A percentile compares a stretch with the other conserved stretches of the same genome.
Conservation (phyloP, 345 rosid genomes). For the Murraya paniculata region DNA sequence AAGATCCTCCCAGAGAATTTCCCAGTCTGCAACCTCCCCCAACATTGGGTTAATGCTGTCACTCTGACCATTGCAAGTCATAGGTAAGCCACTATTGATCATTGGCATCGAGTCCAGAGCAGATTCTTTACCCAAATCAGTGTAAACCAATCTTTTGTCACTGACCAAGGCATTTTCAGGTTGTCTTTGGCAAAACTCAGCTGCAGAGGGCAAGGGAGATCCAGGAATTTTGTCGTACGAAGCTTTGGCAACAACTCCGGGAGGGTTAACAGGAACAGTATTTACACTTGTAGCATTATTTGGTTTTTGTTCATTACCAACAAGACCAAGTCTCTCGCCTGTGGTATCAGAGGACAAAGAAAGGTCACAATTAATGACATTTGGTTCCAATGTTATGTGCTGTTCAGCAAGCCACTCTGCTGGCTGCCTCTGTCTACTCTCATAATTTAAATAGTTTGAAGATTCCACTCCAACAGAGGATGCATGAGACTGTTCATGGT, state of each 20-base stretch:
- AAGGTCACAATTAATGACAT: constrained; percentile 24
- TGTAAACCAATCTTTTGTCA: constrained; percentile 23
- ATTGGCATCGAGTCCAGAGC: constrained; percentile 29
- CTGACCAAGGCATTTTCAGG: constrained; percentile 23
- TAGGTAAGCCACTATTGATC: constrained; percentile 24
- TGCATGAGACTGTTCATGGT: constrained; percentile 23
- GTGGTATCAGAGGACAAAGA: constrained; percentile 29
- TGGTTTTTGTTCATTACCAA: constrained; percentile 22
- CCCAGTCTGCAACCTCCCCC: constrained; percentile 85
- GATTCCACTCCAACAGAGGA: constrained; percentile 16
- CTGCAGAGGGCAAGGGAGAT: constrained; percentile 26
- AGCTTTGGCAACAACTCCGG: constrained; percentile 14
- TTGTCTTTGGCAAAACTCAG: constrained; percentile 37
- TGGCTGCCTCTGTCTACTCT: constrained; percentile 27
- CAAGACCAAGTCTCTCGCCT: constrained; percentile 32
- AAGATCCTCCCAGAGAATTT: constrained; percentile 94
- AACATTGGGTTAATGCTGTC: constrained; percentile 64
- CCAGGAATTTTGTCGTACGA: constrained; percentile 22
- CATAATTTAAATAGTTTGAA: constrained; percentile 17
- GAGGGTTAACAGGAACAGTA: constrained; percentile 13
- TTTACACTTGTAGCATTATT: constrained; percentile 18
- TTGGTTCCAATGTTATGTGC: constrained; percentile 37
- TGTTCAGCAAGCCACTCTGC: constrained; percentile 30
- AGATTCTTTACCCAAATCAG: constrained; percentile 36
- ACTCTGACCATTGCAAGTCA: constrained; percentile 36